Evolutionary conservation across 2,329 filamentous ascomycete species (phyloP), one percentile per base, ranked within the genome.

Genomic region (Corynespora cassiicola): DNA sequence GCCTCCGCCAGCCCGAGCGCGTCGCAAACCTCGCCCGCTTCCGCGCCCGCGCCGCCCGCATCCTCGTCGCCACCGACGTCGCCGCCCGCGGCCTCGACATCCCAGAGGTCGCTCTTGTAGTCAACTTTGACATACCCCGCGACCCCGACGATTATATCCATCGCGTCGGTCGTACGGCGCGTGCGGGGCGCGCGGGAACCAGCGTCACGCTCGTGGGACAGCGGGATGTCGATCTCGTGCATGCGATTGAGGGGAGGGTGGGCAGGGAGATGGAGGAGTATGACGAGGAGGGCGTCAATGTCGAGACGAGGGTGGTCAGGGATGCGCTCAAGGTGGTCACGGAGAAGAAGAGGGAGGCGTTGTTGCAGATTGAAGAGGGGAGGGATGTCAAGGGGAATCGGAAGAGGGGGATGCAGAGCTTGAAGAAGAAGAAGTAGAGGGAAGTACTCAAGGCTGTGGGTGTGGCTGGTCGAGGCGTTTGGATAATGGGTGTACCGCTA

Each of bases 71-170:
- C 1, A 99, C 94, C 0, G 94, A 99, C 65, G 91, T 99, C 10
- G 94, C 94, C 1, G 88, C 90, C 14, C 82, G 94, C 67, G 94
- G 94, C 77, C 81, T 99, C 4, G 94, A 99, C 72, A 96, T 99
- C 46, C 92, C 92, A 1, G 88, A 90, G 53, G 92, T 97, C 6
- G 86, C 81, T 37, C 72, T 97, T 11, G 94, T 99, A 2, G 75
- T 99, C 62, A 97, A 99, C 71, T 99, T 91, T 70, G 94, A 99
- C 64, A 83, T 99, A 1, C 94, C 94, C 0, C 84, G 92, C n/a
- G 90, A 96, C 63, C 90, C 92, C 3, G 91, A 96, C 66, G 92
- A 96, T 70, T 99, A 99, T 68, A 94, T 99, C 52, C 94, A 99
- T 73, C 84, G 94, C 9, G 92, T 96, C 33, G 94, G 94, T 66